Evolutionary conservation across 228 moss, liverwort and hornwort species (phyloP), one percentile per base, ranked within the genome.

Genomic region (Sphagnum fallax): DNA sequence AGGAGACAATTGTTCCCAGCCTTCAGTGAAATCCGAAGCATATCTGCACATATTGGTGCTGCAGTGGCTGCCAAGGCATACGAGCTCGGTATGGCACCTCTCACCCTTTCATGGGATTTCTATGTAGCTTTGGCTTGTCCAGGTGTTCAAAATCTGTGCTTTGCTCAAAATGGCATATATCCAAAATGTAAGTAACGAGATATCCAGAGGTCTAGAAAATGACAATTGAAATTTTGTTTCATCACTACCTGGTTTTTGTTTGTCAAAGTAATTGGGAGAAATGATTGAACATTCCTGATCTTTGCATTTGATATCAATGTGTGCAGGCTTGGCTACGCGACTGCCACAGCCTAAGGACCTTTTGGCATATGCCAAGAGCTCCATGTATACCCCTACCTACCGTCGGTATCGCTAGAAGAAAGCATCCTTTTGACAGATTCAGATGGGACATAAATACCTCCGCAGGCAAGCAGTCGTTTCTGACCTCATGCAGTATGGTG

Each of bases 41-140:
- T 84, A 52, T 84, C 84, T 63, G 84, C 84, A 1, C 18, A 10
- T 10, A 80, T 84, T 53, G 84, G 70, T 47, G 80, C 80, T 32
- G 57, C 67, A 52, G 84, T 84, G 18, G 84, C 84, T 6, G 8
- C 51, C 0, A 47, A 70, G 9, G 84, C 84, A 4, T 84, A 80
- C 60, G 77, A 77, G 16, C 48, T 78, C 62, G 84, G 84, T 84
- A 72, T 47, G 14, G 6, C 15, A 6, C 16, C 18, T 57, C 59
- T 4, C 10, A 18, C 16, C 50, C 32, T 32, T 32, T 32, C 32
- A 32, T 32, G 32, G 32, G 32, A 32, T 32, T 32, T 32, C 32
- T 32, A 32, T 32, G 2, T 32, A 32, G 32, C 32, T 47, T 12
- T 49, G 4, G 65, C 7, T n/a, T 65, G 14, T 52, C 55, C 6